Evolutionary conservation across 2,329 filamentous ascomycete genomes (phyloP).

Genomic region (Tolypocladium ophioglossoides): DNA sequence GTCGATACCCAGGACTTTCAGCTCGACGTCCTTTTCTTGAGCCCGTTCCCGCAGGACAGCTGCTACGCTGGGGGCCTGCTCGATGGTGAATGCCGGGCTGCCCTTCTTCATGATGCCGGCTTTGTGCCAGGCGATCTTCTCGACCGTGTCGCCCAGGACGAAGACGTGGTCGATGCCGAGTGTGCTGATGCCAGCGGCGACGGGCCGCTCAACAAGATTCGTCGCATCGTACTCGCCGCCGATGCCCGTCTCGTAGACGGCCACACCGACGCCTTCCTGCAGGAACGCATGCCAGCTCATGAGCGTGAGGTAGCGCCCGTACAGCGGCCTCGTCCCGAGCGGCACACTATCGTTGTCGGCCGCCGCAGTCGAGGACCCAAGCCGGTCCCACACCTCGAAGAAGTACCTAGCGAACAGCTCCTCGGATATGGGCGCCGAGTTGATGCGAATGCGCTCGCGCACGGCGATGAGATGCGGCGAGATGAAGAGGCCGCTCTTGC

Average conservation of each 20-base stretch:
- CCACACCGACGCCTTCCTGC: constrained; percentile 48
- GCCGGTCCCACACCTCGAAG: constrained; percentile 54
- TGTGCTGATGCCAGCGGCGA: constrained; percentile 51
- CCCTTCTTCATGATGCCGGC: constrained; percentile 58
- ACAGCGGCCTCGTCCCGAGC: constrained; percentile 37
- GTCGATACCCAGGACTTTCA: constrained; percentile 37
- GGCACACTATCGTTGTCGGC: constrained; percentile 21
- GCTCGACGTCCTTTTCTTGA: constrained; percentile 35
- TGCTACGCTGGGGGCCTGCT: constrained; percentile 35
- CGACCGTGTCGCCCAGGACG: constrained; percentile 50
- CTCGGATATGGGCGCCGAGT: constrained; percentile 46
- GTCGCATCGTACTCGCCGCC: constrained; percentile 61
- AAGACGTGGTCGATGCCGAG: constrained; percentile 60
- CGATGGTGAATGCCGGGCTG: constrained; percentile 45
- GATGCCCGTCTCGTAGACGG: constrained; percentile 56
- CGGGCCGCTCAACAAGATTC: constrained; percentile 49
- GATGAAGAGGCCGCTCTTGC: constrained; percentile 53
- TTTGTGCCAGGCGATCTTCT: constrained; percentile 65
- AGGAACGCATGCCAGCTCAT: constrained; percentile 58
- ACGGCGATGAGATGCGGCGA: constrained; percentile 59
- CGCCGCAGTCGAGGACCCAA: constrained; percentile 26
- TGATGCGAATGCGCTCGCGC: constrained; percentile 55
- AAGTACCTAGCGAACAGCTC: constrained; percentile 53
- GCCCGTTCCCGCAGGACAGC: constrained; percentile 40
- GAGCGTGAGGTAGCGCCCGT: constrained; percentile 54